These are phyloP conservation scores for Brettanomyces anomalus DNA, from an alignment of 805 yeast species.

Conservation along the genomic window DNA sequence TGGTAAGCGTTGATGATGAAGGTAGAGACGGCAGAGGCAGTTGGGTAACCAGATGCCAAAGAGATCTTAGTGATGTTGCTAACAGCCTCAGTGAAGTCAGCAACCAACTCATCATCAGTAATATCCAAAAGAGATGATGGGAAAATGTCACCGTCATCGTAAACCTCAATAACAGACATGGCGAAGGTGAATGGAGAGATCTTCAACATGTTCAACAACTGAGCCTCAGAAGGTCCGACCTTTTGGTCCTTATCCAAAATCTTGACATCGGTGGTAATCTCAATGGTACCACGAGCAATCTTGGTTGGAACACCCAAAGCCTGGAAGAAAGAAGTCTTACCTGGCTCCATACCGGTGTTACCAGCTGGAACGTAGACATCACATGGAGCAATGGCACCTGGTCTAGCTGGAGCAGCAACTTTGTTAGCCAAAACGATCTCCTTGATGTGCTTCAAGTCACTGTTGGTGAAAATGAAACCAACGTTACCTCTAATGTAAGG, in stretches of 20 bases:
- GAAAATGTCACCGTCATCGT: slow-evolving; percentile 98
- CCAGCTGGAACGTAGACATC: slow-evolving; percentile 98
- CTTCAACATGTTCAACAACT: slow-evolving; percentile 98
- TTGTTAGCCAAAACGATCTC: slow-evolving; percentile 82
- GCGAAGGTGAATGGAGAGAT: slow-evolving; percentile 99
- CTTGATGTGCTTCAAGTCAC: slow-evolving; percentile 86
- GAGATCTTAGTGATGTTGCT: slow-evolving; percentile 92
- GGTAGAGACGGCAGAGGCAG: slow-evolving; percentile 99
- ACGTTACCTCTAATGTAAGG: slow-evolving; percentile 97
- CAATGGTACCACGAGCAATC: slow-evolving; percentile 99
- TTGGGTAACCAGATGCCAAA: slow-evolving; percentile 98
- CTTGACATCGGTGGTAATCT: slow-evolving; percentile 93
- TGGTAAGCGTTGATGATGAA: slow-evolving; percentile 98
- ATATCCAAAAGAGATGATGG: slow-evolving; percentile 94
- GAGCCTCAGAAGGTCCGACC: slow-evolving; percentile 99
- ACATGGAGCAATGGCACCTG: slow-evolving; percentile 98
- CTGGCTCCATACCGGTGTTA: slow-evolving; percentile 99
- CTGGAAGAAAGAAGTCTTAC: slow-evolving; percentile 99
- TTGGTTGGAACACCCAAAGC: slow-evolving; percentile 99
- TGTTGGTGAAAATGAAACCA: slow-evolving; percentile 99
- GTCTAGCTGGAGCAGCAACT: slow-evolving; percentile 99
- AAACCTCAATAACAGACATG: slow-evolving; percentile 92
- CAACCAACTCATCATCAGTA: slow-evolving; percentile 92
- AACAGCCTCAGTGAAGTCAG: slow-evolving; percentile 88
- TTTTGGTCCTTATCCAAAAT: slow-evolving; percentile 78